These are phyloP conservation scores for Kodamaea arcana DNA, from an alignment of 1,139 yeast genomes.

Conservation along the genomic window DNA sequence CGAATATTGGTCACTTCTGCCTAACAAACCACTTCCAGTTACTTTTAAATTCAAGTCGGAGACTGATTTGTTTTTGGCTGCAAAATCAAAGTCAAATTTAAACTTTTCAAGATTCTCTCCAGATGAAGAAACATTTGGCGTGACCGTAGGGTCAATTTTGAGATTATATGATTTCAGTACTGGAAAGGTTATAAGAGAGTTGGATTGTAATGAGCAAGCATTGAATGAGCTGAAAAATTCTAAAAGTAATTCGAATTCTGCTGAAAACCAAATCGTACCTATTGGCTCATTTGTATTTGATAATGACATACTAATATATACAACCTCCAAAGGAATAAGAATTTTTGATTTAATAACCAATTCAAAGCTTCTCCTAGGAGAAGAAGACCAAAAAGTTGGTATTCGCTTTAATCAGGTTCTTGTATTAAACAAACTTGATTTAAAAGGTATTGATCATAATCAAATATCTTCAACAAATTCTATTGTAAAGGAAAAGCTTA, in stretches of 20 bases:
- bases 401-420: slow-evolving; percentile 18
- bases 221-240: slow-evolving; percentile 13
- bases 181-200: slow-evolving; percentile 26
- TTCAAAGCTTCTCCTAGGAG: slow-evolving; percentile 27
- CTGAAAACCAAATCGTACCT: slow-evolving; percentile 14
- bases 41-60: slow-evolving; percentile 36
- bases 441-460: slow-evolving; percentile 22
- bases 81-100: slow-evolving; percentile 26
- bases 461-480: slow-evolving; percentile 36
- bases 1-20: slow-evolving; percentile 39
- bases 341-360: slow-evolving; percentile 22
- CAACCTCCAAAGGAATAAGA: slow-evolving; percentile 33
- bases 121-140: slow-evolving; percentile 21
- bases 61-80: slow-evolving; percentile 40
- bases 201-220: slow-evolving; percentile 14
- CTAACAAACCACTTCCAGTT: slow-evolving; percentile 8
- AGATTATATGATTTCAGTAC: slow-evolving; percentile 28
- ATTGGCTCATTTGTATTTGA: slow-evolving; percentile 22
- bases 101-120: slow-evolving; percentile 19
- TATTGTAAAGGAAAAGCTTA: slow-evolving; percentile 28
- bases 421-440: slow-evolving; percentile 13
- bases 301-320: slow-evolving; percentile 29
- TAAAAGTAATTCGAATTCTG: too few relatives aligned
- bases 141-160: slow-evolving; percentile 23
- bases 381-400: slow-evolving; percentile 22